A percentile compares a stretch with the other conserved stretches of the same genome.
phyloP scores from a whole-genome alignment of 306 rosid species.

The Hippophae tibetana region DNA sequence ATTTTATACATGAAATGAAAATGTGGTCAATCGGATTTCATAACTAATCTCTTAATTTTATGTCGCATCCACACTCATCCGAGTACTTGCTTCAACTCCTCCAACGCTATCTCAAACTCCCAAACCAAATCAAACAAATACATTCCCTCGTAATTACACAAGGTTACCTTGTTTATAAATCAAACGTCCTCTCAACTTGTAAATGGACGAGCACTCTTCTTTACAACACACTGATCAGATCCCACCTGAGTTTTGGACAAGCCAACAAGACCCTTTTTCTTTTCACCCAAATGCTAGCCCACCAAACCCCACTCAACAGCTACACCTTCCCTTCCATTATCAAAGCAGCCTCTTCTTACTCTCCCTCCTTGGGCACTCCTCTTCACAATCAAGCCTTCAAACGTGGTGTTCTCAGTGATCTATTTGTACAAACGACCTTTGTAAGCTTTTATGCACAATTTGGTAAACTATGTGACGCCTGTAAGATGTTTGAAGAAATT shows the following conservation, averaged over 20 bases:
- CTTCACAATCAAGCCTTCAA: slow-evolving; percentile 55
- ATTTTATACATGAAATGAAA: too few species aligned
- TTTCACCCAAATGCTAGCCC: slow-evolving; percentile 62
- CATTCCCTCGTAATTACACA: slow-evolving; percentile 45
- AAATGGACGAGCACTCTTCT: slow-evolving; percentile 60
- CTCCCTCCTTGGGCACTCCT: slow-evolving; percentile 16
- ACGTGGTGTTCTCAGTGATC: slow-evolving; percentile 42
- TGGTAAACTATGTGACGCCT: slow-evolving; percentile 26
- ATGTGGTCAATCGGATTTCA: too few species aligned
- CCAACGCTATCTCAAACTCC: slow-evolving; percentile 34
- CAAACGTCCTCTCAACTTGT: slow-evolving; percentile 15
- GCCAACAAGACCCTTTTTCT: slow-evolving; percentile 32
- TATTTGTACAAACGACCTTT: slow-evolving; percentile 50
- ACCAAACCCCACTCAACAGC: slow-evolving; percentile 44
- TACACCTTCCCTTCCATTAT: slow-evolving; percentile 61
- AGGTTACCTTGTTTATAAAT: slow-evolving; percentile 31
- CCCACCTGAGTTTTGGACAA: slow-evolving; percentile 33
- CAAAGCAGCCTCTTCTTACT: slow-evolving; percentile 30
- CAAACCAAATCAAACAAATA: slow-evolving; percentile 41
- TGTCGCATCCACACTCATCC: slow-evolving; percentile 26
- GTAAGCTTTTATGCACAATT: slow-evolving; percentile 24
- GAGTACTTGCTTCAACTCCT: slow-evolving; percentile 49
- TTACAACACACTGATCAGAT: slow-evolving; percentile 55
- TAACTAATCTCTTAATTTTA: not conserved
- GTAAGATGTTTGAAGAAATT: slow-evolving; percentile 70